These are phyloP conservation scores for Castanea mollissima DNA, from an alignment of 306 rosid species.

Conservation along the genomic window DNA sequence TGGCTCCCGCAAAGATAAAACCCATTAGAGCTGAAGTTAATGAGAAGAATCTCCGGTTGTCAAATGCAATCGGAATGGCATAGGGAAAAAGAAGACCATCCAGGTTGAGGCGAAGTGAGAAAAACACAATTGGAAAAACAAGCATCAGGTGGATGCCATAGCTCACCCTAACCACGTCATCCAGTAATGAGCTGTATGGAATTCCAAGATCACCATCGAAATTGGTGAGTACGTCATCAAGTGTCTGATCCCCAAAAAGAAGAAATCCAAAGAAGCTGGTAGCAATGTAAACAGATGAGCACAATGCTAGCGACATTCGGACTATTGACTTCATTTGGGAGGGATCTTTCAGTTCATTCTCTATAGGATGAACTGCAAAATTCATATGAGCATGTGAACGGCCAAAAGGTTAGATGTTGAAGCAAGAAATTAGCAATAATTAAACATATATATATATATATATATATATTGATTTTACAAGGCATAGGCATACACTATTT, in stretches of 20 bases:
- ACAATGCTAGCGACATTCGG: slow-evolving; percentile 44
- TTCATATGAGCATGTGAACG: neutral
- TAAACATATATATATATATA: neutral
- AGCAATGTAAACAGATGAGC: slow-evolving; percentile 53
- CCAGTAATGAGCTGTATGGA: slow-evolving; percentile 60
- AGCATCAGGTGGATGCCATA: slow-evolving; percentile 77
- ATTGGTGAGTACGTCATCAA: slow-evolving; percentile 73
- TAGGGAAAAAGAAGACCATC: slow-evolving; percentile 67
- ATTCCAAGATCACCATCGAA: slow-evolving; percentile 73
- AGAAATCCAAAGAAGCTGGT: slow-evolving; percentile 61
- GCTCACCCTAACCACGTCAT: slow-evolving; percentile 67
- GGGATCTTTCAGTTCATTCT: slow-evolving; percentile 55
- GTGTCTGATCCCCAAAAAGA: slow-evolving; percentile 65
- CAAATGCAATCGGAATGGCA: slow-evolving; percentile 54
- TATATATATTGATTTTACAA: neutral
- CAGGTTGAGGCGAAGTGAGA: slow-evolving; percentile 68
- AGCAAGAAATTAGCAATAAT: neutral
- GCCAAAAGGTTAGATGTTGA: neutral
- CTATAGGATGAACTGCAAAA: slow-evolving; percentile 66
- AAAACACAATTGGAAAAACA: slow-evolving; percentile 74
- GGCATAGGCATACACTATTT: neutral
- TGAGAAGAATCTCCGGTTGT: slow-evolving; percentile 50
- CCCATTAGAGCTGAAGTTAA: slow-evolving; percentile 53
- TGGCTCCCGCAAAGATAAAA: slow-evolving; percentile 63
- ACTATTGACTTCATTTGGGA: slow-evolving; percentile 54